Evolutionary conservation across 345 rosid species (phyloP).

Genomic region (Salix suchowensis): DNA sequence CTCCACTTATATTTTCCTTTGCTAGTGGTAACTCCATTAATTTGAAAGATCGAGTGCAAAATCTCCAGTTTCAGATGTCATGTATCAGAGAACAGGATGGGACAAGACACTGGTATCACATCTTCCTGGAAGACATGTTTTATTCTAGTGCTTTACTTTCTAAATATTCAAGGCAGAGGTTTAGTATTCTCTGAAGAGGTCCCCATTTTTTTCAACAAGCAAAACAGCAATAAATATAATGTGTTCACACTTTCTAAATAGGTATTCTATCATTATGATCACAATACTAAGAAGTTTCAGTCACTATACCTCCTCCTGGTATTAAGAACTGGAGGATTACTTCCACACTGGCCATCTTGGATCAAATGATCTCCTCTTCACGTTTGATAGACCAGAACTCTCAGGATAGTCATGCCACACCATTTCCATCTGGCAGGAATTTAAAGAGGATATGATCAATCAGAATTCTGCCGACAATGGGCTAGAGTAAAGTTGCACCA

Average conservation of each 20-base stretch:
- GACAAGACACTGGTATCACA: not conserved
- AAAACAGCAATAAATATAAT: not conserved
- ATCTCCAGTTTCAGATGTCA: not conserved
- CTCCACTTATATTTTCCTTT: not conserved
- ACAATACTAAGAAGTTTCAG: not conserved
- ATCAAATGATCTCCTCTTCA: conserved; percentile 47
- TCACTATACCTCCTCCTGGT: not conserved
- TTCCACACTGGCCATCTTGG: conserved; percentile 73
- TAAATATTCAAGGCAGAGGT: not conserved
- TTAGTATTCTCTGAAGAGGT: not conserved
- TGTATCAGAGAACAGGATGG: not conserved
- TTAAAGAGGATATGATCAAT: conserved; percentile 4
- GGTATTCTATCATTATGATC: not conserved
- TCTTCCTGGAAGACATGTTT: not conserved
- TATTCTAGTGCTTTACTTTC: not conserved
- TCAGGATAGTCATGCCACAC: conserved; percentile 68
- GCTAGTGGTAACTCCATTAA: not conserved
- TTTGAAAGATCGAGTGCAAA: too few species aligned
- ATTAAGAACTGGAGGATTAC: conserved; percentile 17
- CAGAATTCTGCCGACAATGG: not conserved
- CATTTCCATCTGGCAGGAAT: conserved; percentile 68
- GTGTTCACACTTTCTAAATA: not conserved
- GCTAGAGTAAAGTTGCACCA: not conserved
- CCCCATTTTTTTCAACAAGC: not conserved
- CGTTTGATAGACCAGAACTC: conserved; percentile 46